Percentiles rank a stretch among this genome's conserved stretches.
Evolutionary conservation across 805 yeast species (phyloP).

Genomic region (Yamadazyma tumulicola): DNA sequence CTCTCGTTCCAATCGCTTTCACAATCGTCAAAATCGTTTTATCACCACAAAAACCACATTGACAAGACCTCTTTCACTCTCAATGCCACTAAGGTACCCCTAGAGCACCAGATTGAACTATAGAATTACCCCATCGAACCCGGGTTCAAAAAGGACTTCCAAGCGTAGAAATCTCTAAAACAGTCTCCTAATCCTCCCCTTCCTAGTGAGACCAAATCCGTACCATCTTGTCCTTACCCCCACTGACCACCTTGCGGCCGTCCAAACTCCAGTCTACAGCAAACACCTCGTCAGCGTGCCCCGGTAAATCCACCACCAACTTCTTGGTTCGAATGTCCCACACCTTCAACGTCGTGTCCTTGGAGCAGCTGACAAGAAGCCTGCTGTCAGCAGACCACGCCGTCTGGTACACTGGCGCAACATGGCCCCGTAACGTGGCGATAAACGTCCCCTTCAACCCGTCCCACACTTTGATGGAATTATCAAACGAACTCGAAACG

Average conservation of each 20-base stretch:
- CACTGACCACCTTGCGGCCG: constrained; percentile 92
- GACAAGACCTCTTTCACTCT: too few relatives aligned
- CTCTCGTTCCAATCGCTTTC: too few relatives aligned
- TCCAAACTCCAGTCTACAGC: constrained; percentile 98
- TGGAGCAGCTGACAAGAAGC: constrained; percentile 86
- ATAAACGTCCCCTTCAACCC: constrained; percentile 88
- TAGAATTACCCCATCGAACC: too few relatives aligned
- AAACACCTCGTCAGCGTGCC: constrained; percentile 92
- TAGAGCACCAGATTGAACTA: too few relatives aligned
- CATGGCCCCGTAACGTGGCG: constrained; percentile 93
- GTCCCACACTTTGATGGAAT: constrained; percentile 94
- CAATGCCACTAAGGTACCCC: too few relatives aligned
- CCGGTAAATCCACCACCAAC: constrained; percentile 85
- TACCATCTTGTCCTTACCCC: constrained; percentile 94
- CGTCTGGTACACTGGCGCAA: constrained; percentile 95
- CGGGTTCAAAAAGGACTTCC: too few relatives aligned
- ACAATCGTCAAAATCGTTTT: too few relatives aligned
- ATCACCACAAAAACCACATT: too few relatives aligned
- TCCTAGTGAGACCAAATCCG: constrained; percentile 82
- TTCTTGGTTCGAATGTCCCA: constrained; percentile 92
- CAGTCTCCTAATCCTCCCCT: too few relatives aligned
- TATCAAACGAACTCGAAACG: constrained; percentile 93
- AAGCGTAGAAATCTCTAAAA: too few relatives aligned
- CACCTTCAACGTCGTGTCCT: constrained; percentile 92
- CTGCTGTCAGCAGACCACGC: constrained; percentile 97